Evolutionary conservation across 352 stramenopile genomes (phyloP).

Genomic region (Blastocystis sp.): DNA sequence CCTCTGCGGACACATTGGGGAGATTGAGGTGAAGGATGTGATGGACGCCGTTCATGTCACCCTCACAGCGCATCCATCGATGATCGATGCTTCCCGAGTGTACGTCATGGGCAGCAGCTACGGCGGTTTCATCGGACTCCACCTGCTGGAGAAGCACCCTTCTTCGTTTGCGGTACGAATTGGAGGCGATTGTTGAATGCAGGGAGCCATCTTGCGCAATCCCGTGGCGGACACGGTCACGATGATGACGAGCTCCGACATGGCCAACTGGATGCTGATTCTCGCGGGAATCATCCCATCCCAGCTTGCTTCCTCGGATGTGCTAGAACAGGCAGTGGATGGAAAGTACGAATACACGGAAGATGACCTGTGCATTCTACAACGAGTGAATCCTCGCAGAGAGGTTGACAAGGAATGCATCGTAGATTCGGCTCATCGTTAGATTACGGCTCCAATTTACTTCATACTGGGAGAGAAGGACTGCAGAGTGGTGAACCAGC

Average conservation of each 20-base stretch:
- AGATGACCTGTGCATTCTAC: background rate
- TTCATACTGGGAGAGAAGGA: constrained; percentile 53
- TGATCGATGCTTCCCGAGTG: background rate
- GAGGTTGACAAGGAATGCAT: background rate
- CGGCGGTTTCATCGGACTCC: constrained; percentile 32
- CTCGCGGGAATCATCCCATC: constrained; percentile 33
- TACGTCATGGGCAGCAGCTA: constrained; percentile 62
- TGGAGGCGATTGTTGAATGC: background rate
- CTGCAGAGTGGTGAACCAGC: constrained; percentile 44
- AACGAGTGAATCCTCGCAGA: background rate
- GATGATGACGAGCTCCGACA: constrained; percentile 39
- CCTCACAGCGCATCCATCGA: background rate
- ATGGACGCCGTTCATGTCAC: background rate
- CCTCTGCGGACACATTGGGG: constrained; percentile 40
- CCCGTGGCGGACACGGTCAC: constrained; percentile 31
- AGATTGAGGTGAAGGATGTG: constrained; percentile 35
- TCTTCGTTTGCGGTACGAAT: constrained; percentile 3
- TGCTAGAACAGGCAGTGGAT: background rate
- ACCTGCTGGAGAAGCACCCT: background rate
- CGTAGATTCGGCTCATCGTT: background rate
- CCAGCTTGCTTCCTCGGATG: background rate
- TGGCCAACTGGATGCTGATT: constrained; percentile 48
- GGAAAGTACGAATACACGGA: constrained; percentile 8
- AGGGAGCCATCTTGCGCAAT: constrained; percentile 57
- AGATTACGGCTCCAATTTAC: constrained; percentile 1